These are phyloP conservation scores for Naegleria fowleri DNA, from an alignment of 208 protist genomes.

Conservation along the genomic window DNA sequence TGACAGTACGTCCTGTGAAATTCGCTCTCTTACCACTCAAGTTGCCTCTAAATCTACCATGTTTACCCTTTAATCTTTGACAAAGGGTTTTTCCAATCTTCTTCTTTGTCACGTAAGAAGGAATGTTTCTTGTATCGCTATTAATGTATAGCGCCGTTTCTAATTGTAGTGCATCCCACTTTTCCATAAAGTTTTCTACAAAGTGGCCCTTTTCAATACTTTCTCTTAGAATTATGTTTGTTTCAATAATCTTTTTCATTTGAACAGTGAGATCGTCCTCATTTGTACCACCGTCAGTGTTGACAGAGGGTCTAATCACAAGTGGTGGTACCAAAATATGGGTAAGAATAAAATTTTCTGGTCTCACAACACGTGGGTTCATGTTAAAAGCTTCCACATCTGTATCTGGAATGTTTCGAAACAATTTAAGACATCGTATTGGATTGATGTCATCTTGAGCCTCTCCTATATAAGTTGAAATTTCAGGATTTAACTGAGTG, in stretches of 20 bases:
- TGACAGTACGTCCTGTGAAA: slow-evolving; percentile 98
- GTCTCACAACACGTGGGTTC: slow-evolving; percentile 53
- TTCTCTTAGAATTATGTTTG: slow-evolving; percentile 67
- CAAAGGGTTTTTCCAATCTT: slow-evolving; percentile 5
- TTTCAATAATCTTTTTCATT: slow-evolving; percentile 79
- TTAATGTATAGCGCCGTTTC: slow-evolving; percentile 76
- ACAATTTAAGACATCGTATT: slow-evolving; percentile 72
- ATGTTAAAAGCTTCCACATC: slow-evolving; percentile 91
- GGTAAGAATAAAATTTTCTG: slow-evolving; percentile 84
- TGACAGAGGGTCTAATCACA: slow-evolving; percentile 89
- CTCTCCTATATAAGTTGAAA: slow-evolving; percentile 47
- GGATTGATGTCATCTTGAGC: slow-evolving; percentile 88
- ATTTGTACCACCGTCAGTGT: slow-evolving; percentile 63
- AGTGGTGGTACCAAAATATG: slow-evolving; percentile 92
- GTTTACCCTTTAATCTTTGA: slow-evolving; percentile 98
- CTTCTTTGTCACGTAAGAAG: not conserved
- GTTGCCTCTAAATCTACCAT: slow-evolving; percentile 97
- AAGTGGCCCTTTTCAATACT: slow-evolving; percentile 54
- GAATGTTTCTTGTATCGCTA: slow-evolving; percentile 44
- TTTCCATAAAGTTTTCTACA: slow-evolving; percentile 67
- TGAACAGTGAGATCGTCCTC: slow-evolving; percentile 98
- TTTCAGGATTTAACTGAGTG: slow-evolving; percentile 50
- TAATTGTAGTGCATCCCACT: slow-evolving; percentile 95
- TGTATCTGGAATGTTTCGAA: slow-evolving; percentile 74
- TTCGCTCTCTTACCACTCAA: slow-evolving; percentile 98